Conservation (phyloP, 768 basidiomycete species). For the Boletus vinaceobasis region DNA sequence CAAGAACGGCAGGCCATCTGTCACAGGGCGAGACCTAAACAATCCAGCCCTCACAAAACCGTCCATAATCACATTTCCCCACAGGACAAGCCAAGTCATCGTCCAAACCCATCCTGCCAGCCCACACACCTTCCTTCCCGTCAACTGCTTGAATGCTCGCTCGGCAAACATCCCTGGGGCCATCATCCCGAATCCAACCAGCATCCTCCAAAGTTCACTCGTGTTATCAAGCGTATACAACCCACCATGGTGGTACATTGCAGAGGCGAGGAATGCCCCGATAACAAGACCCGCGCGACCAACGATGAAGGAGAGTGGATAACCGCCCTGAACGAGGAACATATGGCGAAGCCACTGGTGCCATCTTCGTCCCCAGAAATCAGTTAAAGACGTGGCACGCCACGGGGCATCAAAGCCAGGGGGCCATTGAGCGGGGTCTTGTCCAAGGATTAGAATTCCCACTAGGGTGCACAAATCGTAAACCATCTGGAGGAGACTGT, state of each 20-base stretch:
- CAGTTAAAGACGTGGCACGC: conserved; percentile 30
- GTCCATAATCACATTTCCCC: conserved; percentile 24
- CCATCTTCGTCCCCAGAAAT: conserved; percentile 39
- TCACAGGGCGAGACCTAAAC: background rate
- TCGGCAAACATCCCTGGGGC: conserved; percentile 50
- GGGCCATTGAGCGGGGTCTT: conserved; percentile 31
- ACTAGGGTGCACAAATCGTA: conserved; percentile 27
- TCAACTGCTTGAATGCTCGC: conserved; percentile 17
- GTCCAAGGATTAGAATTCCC: conserved; percentile 16
- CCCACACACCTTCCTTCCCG: conserved; percentile 29
- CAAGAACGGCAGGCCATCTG: background rate
- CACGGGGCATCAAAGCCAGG: conserved; percentile 33
- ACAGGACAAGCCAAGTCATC: conserved; percentile 23
- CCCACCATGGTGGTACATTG: conserved; percentile 45
- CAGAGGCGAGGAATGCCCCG: conserved; percentile 56
- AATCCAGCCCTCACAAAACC: conserved; percentile 15
- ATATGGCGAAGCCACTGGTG: conserved; percentile 34
- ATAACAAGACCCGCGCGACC: conserved; percentile 49
- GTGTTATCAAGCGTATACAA: conserved; percentile 50
- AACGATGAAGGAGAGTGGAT: conserved; percentile 33
- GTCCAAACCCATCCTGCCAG: conserved; percentile 35
- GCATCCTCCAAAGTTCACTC: conserved; percentile 38
- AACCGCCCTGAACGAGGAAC: conserved; percentile 31
- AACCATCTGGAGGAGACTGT: conserved; percentile 31
- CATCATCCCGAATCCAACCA: conserved; percentile 53